Evolutionary conservation across 164 flowering plant genomes (phyloP).

Genomic region (grape (Vitis vinifera)): DNA sequence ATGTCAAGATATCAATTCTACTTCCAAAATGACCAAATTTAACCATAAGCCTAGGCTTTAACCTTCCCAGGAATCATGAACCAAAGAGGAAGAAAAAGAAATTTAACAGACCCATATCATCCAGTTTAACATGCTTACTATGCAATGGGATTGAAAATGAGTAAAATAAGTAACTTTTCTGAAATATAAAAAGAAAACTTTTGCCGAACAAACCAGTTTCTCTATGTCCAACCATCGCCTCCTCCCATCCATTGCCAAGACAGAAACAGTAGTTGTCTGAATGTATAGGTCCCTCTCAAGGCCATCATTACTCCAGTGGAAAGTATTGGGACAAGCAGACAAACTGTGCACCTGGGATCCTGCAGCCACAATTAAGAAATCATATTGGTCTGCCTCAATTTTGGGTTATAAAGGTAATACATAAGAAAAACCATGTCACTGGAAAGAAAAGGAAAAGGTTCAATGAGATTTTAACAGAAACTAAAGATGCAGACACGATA

Average conservation of each 20-base stretch:
- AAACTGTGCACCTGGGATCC: conserved; percentile 38
- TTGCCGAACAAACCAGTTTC: conserved; percentile 66
- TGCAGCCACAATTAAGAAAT: conserved; percentile 30
- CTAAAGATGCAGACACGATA: too few relatives aligned
- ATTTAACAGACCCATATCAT: background rate
- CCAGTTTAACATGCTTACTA: background rate
- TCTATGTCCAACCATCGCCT: conserved; percentile 95
- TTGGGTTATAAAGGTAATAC: background rate
- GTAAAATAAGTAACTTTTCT: background rate
- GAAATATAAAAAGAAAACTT: background rate
- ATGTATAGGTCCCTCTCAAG: conserved; percentile 93
- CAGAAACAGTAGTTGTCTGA: conserved; percentile 64
- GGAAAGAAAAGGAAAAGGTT: background rate
- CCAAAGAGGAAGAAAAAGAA: background rate
- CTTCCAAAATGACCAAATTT: background rate
- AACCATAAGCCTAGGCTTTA: background rate
- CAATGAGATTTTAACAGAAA: background rate
- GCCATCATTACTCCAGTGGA: conserved; percentile 75
- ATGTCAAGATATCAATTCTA: background rate
- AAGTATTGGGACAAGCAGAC: conserved; percentile 60
- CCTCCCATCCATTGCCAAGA: conserved; percentile 98
- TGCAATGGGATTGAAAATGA: background rate
- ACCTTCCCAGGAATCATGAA: background rate
- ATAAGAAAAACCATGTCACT: background rate
- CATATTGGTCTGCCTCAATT: conserved; percentile 1